These are phyloP conservation scores for Panicum miliaceum DNA, from an alignment of 176 grass and related monocot genomes.

Conservation along the genomic window DNA sequence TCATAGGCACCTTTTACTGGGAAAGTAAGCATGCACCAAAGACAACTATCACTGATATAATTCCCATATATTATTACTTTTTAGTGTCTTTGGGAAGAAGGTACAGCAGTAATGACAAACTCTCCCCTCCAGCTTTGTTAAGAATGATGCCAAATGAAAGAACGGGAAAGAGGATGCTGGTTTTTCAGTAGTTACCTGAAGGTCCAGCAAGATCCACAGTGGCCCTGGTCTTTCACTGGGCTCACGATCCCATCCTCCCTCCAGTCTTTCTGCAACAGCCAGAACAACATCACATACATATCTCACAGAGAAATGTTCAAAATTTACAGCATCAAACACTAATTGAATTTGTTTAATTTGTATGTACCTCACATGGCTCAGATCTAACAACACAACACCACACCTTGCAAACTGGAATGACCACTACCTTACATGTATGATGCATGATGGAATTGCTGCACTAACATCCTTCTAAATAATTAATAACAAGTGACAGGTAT, in stretches of 20 bases:
- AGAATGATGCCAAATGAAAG: neutral
- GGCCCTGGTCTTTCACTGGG: conserved; percentile 85
- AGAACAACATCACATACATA: conserved; percentile 12
- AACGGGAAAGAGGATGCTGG: neutral
- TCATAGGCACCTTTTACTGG: neutral
- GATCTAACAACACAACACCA: conserved; percentile 3
- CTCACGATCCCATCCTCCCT: conserved; percentile 90
- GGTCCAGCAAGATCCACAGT: conserved; percentile 96
- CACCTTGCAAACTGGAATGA: neutral
- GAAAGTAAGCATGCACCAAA: conserved; percentile 27
- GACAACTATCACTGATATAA: neutral
- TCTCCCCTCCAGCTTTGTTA: neutral
- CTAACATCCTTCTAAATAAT: neutral
- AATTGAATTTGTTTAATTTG: neutral
- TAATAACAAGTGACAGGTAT: neutral
- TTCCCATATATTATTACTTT: conserved; percentile 13
- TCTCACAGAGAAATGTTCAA: neutral
- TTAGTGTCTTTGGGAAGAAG: neutral
- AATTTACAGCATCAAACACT: neutral
- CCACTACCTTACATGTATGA: neutral
- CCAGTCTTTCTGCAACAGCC: conserved; percentile 89
- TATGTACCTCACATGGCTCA: neutral
- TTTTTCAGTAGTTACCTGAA: conserved; percentile 68
- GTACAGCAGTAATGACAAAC: neutral
- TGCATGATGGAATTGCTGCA: neutral